Base-by-base conservation (phyloP, 2,329 filamentous ascomycete genomes). In the Aurifilum marmelostoma region DNA sequence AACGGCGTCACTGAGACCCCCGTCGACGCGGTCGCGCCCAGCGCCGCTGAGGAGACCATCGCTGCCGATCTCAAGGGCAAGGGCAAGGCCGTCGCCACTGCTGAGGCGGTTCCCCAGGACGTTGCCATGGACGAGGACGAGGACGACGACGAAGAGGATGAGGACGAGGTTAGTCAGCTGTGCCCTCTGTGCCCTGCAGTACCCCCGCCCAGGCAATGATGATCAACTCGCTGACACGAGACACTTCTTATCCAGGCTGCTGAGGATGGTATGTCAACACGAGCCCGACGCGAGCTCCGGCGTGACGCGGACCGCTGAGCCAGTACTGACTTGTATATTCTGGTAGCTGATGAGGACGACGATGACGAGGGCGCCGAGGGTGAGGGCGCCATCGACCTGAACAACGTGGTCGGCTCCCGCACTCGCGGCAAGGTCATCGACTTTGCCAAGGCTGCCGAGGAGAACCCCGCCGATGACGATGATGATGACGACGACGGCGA, bases 361-460 rank as follows among this genome's bases (percentile, higher is more conserved):
- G 90, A 91, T 74, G 92, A 92, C 66, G 91, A 92, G 59, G 93
- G 94, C 67, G 91, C 92, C 70, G 87, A 93, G 76, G 91, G 92
- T 80, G 88, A 97, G 85, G 92, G 97, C 79, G 94, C 95, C 82
- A 97, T 99, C 79, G 93, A 97, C 78, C 84, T 88, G 68, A 88
- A 88, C 79, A 98, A 98, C 87, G 97, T 98, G 79, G 89, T 98
- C 77, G 91, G 91, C 72, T 88, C 90, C 75, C 95, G 96, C 80
- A 98, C 95, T 72, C 95, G 95, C 77, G 94, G 94, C 78, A 92
- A 93, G 81, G 87, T 90, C 77, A 97, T 98, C 79, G 93, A 98
- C 85, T 98, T 93, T 82, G 91, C 92, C 76, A 94, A 97, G 84
- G 94, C 94, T 27, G 93, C 93, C 34, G 86, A 92, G 81, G 89